Base-by-base conservation (phyloP, 164 flowering plant genomes). In the Vitis amurensis region DNA sequence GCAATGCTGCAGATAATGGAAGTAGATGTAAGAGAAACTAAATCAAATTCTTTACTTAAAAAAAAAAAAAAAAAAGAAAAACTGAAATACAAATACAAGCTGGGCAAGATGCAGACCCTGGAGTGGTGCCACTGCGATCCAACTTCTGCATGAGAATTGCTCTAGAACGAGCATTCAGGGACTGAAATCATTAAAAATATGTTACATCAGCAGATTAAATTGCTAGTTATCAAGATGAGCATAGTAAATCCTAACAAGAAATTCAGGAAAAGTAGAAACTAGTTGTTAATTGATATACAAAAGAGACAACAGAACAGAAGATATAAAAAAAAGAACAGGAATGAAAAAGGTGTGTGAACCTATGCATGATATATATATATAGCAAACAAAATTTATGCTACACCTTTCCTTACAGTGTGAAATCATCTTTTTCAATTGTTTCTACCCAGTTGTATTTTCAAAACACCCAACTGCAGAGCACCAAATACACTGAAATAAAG, bases 61-160 rank as follows among this genome's bases (percentile, higher is more conserved):
- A 23, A 23, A 23, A 23, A 0, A 23, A 60, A 52, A 62, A 23
- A 44, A 17, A 12, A 29, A n/a, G 2, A 8, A 37, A 62, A n/a
- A 56, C 47, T 11, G 9, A n/a, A 31, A 49, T 23, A 58, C 5
- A n/a, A 55, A 47, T 16, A 65, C 37, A 67, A 69, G 50, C 15
- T 37, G 16, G 37, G 62, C 16, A 59, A 37, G 55, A 55, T 29
- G 44, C 77, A 66, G 74, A 91, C 97, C 91, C 83, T 70, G 90
- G 61, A 19, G 88, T 79, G 72, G 80, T 78, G 52, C 97, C 97
- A 71, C 80, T 89, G 23, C 98, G 93, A 73, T 92, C 98, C 84
- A 94, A 77, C 80, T 91, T 94, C 80, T 77, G 86, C 97, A 94
- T 94, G 55, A 94, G 91, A 68, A 84, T 68, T 57, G 97, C 97